These are phyloP conservation scores for Cenchrus fungigraminus DNA, from an alignment of 176 grass and related monocot species.

Conservation along the genomic window DNA sequence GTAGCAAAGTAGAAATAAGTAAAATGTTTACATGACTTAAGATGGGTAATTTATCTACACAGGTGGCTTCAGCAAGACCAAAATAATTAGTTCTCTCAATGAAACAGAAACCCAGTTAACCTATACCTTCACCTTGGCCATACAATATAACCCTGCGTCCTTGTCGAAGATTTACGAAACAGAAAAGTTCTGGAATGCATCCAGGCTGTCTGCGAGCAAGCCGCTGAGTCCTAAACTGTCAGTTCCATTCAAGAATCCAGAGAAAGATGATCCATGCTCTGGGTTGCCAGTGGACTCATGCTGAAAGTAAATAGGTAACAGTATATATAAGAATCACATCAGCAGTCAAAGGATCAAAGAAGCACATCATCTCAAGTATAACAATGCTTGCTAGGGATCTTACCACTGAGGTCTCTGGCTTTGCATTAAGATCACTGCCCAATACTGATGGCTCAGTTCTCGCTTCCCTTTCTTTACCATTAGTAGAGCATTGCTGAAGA, in stretches of 20 bases:
- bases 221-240: conserved; percentile 62
- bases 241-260: conserved; percentile 57
- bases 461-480: conserved; percentile 13
- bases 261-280: conserved; percentile 49
- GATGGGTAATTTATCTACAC: conserved; percentile 37
- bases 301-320: conserved; percentile 34
- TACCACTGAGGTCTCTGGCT: conserved; percentile 44
- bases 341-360: conserved; percentile 16
- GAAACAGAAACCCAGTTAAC: conserved; percentile 14
- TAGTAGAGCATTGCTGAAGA: conserved; percentile 44
- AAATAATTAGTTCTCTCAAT: neutral
- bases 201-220: conserved; percentile 68
- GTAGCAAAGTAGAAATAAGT: conserved; percentile 6
- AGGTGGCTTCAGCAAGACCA: conserved; percentile 5
- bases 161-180: conserved; percentile 50
- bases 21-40: conserved; percentile 12
- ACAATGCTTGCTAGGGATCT: conserved; percentile 19
- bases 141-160: neutral
- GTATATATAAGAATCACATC: conserved; percentile 15
- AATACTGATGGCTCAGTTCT: conserved; percentile 4
- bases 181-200: conserved; percentile 84
- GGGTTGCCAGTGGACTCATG: conserved; percentile 9
- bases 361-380: conserved; percentile 26
- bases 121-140: neutral
- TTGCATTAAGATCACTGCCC: conserved; percentile 21